Evolutionary conservation across 2,329 filamentous ascomycete species (phyloP).

Genomic region (Aspergillus intermedius): DNA sequence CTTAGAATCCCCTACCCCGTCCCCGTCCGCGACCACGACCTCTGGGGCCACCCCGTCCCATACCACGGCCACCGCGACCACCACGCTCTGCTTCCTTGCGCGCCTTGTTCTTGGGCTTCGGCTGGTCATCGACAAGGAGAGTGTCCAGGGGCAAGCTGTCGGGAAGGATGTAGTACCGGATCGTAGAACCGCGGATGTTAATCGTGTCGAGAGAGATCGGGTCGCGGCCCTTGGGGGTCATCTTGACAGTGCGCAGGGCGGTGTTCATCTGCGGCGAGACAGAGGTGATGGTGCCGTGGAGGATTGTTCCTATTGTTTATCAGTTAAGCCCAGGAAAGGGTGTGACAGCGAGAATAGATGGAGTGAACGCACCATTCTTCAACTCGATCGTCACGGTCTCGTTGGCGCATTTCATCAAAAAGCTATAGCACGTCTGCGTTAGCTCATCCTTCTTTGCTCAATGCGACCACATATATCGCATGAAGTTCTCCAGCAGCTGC

Average conservation of each 20-base stretch:
- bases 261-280: conserved; percentile 99
- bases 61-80: conserved; percentile 41
- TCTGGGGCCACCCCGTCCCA: conserved; percentile 45
- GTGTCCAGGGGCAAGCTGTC: conserved; percentile 94
- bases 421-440: conserved; percentile 52
- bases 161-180: conserved; percentile 93
- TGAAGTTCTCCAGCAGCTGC: neutral
- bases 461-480: neutral
- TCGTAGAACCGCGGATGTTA: conserved; percentile 92
- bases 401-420: conserved; percentile 98
- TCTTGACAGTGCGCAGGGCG: conserved; percentile 88
- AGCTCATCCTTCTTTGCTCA: neutral
- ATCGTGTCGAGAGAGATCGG: conserved; percentile 86
- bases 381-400: conserved; percentile 98
- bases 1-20: conserved; percentile 33
- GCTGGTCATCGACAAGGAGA: conserved; percentile 88
- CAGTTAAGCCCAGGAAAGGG: conserved; percentile 1
- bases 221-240: conserved; percentile 84
- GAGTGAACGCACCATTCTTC: conserved; percentile 70
- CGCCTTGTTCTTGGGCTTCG: conserved; percentile 99
- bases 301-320: conserved; percentile 66
- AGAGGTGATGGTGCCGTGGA: conserved; percentile 93
- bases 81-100: conserved; percentile 70
- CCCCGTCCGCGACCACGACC: conserved; percentile 51
- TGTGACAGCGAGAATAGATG: neutral